Conservation (phyloP, 805 yeast species). For the Spathaspora girioi region DNA sequence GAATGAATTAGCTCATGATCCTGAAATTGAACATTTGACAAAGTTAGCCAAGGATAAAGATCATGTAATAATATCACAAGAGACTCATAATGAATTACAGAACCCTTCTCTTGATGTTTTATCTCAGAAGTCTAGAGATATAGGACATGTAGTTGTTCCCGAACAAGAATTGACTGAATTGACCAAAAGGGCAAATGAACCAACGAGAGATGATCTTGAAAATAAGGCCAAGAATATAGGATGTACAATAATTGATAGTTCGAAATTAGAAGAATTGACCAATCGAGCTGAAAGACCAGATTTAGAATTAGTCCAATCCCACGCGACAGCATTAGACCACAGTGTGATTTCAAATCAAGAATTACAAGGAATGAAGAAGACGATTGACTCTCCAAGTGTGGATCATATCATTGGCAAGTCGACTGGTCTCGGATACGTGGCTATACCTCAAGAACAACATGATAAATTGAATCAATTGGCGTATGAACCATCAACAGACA, state of each 20-base stretch:
- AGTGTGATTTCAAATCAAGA: slow-evolving; percentile 8
- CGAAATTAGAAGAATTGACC: slow-evolving; percentile 10
- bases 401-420: slow-evolving; percentile 23
- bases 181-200: slow-evolving; percentile 11
- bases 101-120: slow-evolving; percentile 28
- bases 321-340: slow-evolving; percentile 22
- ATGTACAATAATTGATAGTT: slow-evolving; percentile 9
- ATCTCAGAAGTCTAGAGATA: slow-evolving; percentile 16
- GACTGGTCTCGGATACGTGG: slow-evolving; percentile 7
- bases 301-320: slow-evolving; percentile 26
- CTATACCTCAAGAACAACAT: slow-evolving; percentile 12
- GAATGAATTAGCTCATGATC: slow-evolving; percentile 17
- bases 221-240: slow-evolving; percentile 20
- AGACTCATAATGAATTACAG: slow-evolving; percentile 7
- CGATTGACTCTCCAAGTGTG: slow-evolving; percentile 30
- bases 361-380: slow-evolving; percentile 11
- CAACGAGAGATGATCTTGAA: slow-evolving; percentile 21
- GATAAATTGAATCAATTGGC: slow-evolving; percentile 10
- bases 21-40: slow-evolving; percentile 13
- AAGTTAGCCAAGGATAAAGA: slow-evolving; percentile 6
- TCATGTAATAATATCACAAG: slow-evolving; percentile 10
- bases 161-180: slow-evolving; percentile 5
- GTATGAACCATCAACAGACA: slow-evolving; percentile 8
- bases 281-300: slow-evolving; percentile 19
- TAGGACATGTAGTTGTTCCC: slow-evolving; percentile 4